These are phyloP conservation scores for Aspergillus ostianus DNA, from an alignment of 495 filamentous ascomycete genomes.

Conservation along the genomic window DNA sequence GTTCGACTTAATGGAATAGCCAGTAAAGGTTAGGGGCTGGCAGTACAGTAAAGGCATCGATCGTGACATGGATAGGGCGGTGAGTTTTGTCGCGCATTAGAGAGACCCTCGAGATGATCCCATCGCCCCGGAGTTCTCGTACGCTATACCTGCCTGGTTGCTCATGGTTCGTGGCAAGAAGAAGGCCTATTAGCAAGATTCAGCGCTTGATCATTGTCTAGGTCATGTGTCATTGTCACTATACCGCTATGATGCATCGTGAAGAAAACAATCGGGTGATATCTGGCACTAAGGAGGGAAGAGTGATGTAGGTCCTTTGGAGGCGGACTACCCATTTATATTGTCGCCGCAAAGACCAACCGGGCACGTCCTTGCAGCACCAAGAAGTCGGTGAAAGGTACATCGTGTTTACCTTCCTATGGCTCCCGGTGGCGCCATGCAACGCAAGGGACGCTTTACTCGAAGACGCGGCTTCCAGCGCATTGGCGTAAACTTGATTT, in stretches of 20 bases:
- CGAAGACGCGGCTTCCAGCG: too few species aligned
- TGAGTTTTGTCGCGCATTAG: neutral
- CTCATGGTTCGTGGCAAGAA: neutral
- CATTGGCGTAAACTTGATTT: too few species aligned
- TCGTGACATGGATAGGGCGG: neutral
- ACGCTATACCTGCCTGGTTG: neutral
- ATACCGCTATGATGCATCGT: neutral
- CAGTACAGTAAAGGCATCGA: neutral
- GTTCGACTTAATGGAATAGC: neutral
- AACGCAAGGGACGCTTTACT: too few species aligned
- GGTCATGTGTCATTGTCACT: neutral
- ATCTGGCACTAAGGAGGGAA: neutral
- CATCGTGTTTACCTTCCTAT: too few species aligned
- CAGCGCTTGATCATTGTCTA: neutral
- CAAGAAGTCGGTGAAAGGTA: too few species aligned
- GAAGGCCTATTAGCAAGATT: neutral
- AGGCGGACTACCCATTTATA: too few species aligned
- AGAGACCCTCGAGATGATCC: neutral
- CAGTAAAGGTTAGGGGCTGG: neutral
- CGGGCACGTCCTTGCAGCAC: too few species aligned
- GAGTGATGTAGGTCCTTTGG: too few species aligned
- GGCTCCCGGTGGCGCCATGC: too few species aligned
- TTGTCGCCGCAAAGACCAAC: too few species aligned
- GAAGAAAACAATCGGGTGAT: neutral
- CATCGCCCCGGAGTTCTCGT: neutral